Conservation (phyloP, 148 eudicot species). For the Dysphania ambrosioides region DNA sequence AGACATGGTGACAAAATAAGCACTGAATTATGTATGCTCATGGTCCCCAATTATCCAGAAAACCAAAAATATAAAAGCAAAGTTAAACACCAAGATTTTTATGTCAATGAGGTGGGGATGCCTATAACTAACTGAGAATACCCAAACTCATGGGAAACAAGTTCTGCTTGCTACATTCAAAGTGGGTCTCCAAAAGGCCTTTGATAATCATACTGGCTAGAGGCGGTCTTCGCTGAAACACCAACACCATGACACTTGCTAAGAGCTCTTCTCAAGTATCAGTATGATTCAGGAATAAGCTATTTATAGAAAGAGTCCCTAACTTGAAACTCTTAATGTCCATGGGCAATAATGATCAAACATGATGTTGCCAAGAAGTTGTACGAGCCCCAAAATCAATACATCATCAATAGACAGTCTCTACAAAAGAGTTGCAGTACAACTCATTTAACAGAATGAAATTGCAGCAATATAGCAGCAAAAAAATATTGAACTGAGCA, state of each 20-base stretch:
- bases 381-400: too few relatives aligned
- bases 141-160: too few relatives aligned
- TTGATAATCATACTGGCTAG: too few relatives aligned
- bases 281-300: neutral
- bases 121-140: too few relatives aligned
- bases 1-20: neutral
- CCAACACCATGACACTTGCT: neutral
- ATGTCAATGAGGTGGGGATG: neutral
- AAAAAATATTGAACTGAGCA: too few relatives aligned
- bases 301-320: conserved; percentile 8
- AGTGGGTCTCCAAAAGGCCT: too few relatives aligned
- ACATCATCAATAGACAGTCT: too few relatives aligned
- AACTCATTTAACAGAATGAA: neutral
- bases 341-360: neutral
- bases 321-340: neutral
- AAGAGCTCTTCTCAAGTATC: neutral
- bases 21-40: neutral
- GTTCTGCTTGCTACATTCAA: too few relatives aligned
- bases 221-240: too few relatives aligned
- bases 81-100: neutral
- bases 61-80: neutral
- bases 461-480: neutral
- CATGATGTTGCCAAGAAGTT: neutral
- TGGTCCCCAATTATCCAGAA: neutral
- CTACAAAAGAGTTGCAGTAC: too few relatives aligned